phyloP scores from a whole-genome alignment of 192 early-diverging fungal genomes.

The Thoreauomyces humboldtii region DNA sequence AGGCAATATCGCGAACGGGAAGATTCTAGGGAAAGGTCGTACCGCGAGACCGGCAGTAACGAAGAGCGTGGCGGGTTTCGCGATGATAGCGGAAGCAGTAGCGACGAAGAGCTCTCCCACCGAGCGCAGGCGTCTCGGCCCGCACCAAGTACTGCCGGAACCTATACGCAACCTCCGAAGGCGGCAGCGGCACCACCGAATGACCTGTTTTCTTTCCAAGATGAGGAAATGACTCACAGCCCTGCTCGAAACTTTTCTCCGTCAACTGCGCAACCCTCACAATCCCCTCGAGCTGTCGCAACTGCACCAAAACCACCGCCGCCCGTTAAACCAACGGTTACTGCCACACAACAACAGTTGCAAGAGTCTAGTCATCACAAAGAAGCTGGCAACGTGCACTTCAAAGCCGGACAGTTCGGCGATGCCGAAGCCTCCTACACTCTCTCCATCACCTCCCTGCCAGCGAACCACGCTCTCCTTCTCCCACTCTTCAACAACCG shows the following conservation, averaged over 20 bases:
- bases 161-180: neutral
- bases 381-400: constrained; percentile 72
- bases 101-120: neutral
- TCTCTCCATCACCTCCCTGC: constrained; percentile 60
- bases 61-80: too few species aligned
- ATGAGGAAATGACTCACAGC: neutral
- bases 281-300: neutral
- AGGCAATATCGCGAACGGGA: too few species aligned
- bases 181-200: too few species aligned
- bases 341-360: constrained; percentile 38
- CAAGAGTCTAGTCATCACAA: constrained; percentile 24
- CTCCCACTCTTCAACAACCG: constrained; percentile 81
- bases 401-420: constrained; percentile 87
- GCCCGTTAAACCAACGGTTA: constrained; percentile 33
- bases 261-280: too few species aligned
- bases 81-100: neutral
- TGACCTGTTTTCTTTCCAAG: too few species aligned
- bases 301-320: constrained; percentile 2
- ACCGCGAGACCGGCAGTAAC: too few species aligned
- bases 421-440: constrained; percentile 75
- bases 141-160: neutral
- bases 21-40: too few species aligned
- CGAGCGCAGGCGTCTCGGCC: neutral
- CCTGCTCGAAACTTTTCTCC: neutral
- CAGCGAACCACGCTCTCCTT: constrained; percentile 57